These are phyloP conservation scores for Tolypocladium guangdongense DNA, from an alignment of 2,329 filamentous ascomycete genomes.

Conservation along the genomic window DNA sequence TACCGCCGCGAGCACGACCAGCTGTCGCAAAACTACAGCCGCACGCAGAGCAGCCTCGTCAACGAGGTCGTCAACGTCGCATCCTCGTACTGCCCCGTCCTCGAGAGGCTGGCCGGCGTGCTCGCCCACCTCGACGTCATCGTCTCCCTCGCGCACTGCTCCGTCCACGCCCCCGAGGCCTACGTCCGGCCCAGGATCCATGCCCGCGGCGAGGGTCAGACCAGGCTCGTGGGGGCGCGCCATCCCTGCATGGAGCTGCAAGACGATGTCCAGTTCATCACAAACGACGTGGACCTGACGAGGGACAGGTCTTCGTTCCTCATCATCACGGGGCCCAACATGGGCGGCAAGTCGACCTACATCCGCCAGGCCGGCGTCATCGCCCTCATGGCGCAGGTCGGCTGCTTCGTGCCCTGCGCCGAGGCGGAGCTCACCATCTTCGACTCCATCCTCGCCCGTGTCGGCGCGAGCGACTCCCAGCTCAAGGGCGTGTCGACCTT, in stretches of 20 bases:
- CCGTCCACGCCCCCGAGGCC: slow-evolving; percentile 81
- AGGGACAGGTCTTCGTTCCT: slow-evolving; percentile 78
- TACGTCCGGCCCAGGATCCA: slow-evolving; percentile 91
- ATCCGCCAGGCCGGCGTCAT: slow-evolving; percentile 97
- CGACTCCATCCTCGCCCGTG: slow-evolving; percentile 90
- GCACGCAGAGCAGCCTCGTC: slow-evolving; percentile 84
- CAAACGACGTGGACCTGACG: slow-evolving; percentile 80
- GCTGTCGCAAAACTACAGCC: slow-evolving; percentile 86
- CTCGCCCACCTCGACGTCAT: slow-evolving; percentile 93
- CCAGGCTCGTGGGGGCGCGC: slow-evolving; percentile 80
- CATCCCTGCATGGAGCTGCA: slow-evolving; percentile 99
- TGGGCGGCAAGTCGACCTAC: slow-evolving; percentile 98
- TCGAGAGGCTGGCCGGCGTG: slow-evolving; percentile 80
- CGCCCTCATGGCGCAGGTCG: slow-evolving; percentile 91
- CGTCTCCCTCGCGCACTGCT: slow-evolving; percentile 83
- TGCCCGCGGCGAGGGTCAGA: slow-evolving; percentile 75
- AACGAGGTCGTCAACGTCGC: slow-evolving; percentile 88
- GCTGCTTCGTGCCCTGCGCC: slow-evolving; percentile 88
- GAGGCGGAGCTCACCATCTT: slow-evolving; percentile 91
- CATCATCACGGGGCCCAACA: slow-evolving; percentile 96
- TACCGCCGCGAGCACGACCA: slow-evolving; percentile 89
- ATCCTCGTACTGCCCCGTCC: slow-evolving; percentile 84
- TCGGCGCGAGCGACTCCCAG: slow-evolving; percentile 91
- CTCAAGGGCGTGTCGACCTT: slow-evolving; percentile 97
- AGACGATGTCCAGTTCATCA: slow-evolving; percentile 97